phyloP scores from a whole-genome alignment of 257 asterid species.

The Solanum sejunctum region DNA sequence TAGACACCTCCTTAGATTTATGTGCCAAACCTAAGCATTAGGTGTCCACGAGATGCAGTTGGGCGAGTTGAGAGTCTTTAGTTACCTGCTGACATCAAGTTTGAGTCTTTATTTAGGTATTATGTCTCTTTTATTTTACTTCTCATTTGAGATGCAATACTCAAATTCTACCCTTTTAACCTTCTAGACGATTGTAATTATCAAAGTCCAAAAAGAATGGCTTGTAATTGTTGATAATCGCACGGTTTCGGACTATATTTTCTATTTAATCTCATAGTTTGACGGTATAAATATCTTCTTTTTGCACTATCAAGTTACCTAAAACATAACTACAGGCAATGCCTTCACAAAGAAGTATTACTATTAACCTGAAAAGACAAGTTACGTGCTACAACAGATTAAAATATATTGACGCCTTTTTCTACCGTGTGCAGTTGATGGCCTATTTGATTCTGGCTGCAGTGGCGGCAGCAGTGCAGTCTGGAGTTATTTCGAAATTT shows the following conservation, averaged over 20 bases:
- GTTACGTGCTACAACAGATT: neutral
- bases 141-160: neutral
- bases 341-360: neutral
- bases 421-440: conserved; percentile 34
- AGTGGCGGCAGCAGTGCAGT: conserved; percentile 60
- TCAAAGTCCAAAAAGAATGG: neutral
- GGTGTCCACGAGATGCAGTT: neutral
- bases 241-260: neutral
- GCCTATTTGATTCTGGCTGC: conserved; percentile 71
- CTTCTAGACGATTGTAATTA: neutral
- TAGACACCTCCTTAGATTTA: neutral
- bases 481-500: conserved; percentile 47
- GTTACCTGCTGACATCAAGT: neutral
- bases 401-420: neutral
- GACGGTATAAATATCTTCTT: neutral
- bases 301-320: neutral
- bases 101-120: neutral
- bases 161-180: neutral
- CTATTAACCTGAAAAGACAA: neutral
- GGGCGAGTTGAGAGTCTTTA: neutral
- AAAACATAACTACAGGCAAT: neutral
- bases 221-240: neutral
- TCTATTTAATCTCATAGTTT: neutral
- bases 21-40: neutral
- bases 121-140: neutral